Evolutionary conservation across 441 rosid genomes (phyloP).

Genomic region (Aleurites moluccanus): DNA sequence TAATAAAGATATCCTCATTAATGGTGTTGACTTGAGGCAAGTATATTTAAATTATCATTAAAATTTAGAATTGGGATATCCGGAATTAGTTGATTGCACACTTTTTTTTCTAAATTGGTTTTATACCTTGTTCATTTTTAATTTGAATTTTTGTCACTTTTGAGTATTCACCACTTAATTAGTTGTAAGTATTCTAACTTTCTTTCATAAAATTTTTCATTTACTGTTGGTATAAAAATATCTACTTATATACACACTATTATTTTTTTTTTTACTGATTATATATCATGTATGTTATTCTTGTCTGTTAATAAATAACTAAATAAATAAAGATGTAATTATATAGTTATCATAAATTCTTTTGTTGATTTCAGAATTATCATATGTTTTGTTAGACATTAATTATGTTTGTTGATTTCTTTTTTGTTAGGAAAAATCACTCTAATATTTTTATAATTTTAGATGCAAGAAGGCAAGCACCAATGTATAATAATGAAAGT

Average conservation of each 20-base stretch:
- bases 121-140: no score
- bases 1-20: neutral
- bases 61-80: neutral
- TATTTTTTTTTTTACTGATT: neutral
- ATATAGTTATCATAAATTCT: neutral
- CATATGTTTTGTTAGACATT: neutral
- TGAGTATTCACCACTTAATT: neutral
- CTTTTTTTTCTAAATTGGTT: no score
- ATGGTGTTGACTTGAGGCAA: neutral
- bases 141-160: neutral
- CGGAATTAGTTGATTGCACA: no score
- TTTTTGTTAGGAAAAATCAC: no score
- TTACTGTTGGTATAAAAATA: neutral
- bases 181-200: neutral
- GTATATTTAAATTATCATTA: neutral
- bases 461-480: neutral
- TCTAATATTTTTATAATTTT: no score
- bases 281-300: neutral
- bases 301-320: neutral
- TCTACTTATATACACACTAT: neutral
- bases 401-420: neutral
- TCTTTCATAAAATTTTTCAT: neutral
- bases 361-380: neutral
- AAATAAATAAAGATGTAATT: neutral
- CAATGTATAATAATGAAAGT: no score